phyloP scores from a whole-genome alignment of 208 protist genomes.

The Phytomonas serpens region DNA sequence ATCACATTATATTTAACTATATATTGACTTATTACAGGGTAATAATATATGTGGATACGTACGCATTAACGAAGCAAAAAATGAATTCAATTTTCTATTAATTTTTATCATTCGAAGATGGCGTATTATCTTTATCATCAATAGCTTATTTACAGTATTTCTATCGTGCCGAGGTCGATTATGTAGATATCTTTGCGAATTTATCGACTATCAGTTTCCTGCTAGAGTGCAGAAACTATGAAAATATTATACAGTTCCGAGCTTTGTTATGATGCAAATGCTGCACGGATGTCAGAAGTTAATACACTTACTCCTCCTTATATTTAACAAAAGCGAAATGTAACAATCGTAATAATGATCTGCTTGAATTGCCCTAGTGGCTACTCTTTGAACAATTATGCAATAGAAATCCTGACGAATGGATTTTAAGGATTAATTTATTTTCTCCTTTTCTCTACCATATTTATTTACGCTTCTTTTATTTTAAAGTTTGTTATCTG shows the following conservation, averaged over 20 bases:
- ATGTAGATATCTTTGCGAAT: background rate
- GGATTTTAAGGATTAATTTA: background rate
- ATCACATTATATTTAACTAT: background rate
- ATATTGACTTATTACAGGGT: background rate
- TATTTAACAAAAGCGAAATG: background rate
- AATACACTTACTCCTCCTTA: background rate
- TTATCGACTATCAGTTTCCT: background rate
- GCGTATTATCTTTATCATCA: background rate
- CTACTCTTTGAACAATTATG: background rate
- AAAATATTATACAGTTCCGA: background rate
- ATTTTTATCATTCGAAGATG: background rate
- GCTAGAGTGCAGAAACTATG: background rate
- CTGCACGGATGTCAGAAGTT: background rate
- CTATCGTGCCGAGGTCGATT: background rate
- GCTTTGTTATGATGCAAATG: background rate
- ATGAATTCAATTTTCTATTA: background rate
- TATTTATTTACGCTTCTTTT: background rate
- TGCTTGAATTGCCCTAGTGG: background rate
- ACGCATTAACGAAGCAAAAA: conserved; percentile 1
- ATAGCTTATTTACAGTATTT: background rate
- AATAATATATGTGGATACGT: conserved; percentile 3
- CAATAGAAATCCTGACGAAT: background rate
- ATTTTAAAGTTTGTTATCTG: background rate
- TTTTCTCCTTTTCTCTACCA: background rate
- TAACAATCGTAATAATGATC: background rate